Evolutionary conservation across 2,329 filamentous ascomycete species (phyloP), one percentile per base, ranked within the genome.

Genomic region (Endoconidiophora laricicola): DNA sequence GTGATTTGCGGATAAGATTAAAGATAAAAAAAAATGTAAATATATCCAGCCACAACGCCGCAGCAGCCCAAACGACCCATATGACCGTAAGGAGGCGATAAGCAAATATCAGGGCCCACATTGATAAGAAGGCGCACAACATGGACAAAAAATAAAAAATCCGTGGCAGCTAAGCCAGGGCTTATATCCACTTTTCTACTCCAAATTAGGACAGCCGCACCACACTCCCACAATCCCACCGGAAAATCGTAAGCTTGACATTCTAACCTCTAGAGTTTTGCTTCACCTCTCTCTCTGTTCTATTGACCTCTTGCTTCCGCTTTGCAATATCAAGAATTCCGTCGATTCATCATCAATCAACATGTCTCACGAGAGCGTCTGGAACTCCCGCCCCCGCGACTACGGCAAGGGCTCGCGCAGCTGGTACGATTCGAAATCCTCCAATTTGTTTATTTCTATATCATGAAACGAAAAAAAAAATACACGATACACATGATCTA

Each of bases 311-410:
- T 55, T 48, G 51, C 36, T 38, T n/a, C 48, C 39, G 46, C 44
- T 53, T 49, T 53, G 51, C 47, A 53, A 53, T 49, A 49, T 26
- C 46, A 48, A 52, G 46, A 48, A 52, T 50, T 33, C 37, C 47
- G 39, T 42, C 51, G 47, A 40, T 53, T 53, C 58, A 65, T 59
- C 56, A 62, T 62, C 65, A 66, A 64, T 66, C 44, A 76, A 63
- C 61, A 78, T 76, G 74, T 76, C 72, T 73, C 75, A 76, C 87
- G 90, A 96, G 78, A 87, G 83, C 67, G 87, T 96, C 74, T 98
- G 90, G 88, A 94, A 93, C 82, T 94, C 87, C 66, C 88, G 91
- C 71, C 91, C 91, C 67, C 84, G 88, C 72, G 86, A 71, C 70
- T 94, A 93, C 79, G 90, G 90, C 78, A 95, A 95, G 81, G 90